A percentile compares a stretch with the other conserved stretches of the same genome.
Conservation (phyloP, 257 asterid species). For the Linderniella brevidens region DNA sequence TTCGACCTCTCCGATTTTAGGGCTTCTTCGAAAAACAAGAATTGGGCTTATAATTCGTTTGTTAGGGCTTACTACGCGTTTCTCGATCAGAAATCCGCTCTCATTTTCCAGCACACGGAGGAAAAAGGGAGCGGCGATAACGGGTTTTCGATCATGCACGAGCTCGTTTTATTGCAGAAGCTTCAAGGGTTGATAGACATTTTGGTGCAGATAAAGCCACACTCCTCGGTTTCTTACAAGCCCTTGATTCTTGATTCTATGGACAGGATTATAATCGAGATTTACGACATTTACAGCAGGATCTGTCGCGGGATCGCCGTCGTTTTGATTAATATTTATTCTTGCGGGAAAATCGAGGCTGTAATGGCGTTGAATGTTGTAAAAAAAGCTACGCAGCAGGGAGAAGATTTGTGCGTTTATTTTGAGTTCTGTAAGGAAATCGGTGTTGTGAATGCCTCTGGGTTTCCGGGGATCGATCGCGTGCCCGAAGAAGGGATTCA, state of each 20-base stretch:
- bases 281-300: slow-evolving; percentile 46
- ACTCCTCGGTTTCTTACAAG: slow-evolving; percentile 17
- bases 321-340: slow-evolving; percentile 30
- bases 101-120: slow-evolving; percentile 18
- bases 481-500: slow-evolving; percentile 45
- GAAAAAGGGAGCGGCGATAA: slow-evolving; percentile 13
- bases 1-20: slow-evolving; percentile 58
- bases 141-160: slow-evolving; percentile 17
- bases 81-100: slow-evolving; percentile 56
- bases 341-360: slow-evolving; percentile 38
- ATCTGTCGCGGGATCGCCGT: slow-evolving; percentile 50
- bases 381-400: slow-evolving; percentile 40
- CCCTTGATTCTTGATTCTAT: slow-evolving; percentile 49
- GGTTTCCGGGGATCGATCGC: slow-evolving; percentile 29
- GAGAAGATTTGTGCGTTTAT: slow-evolving; percentile 37
- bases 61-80: slow-evolving; percentile 56
- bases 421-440: slow-evolving; percentile 47
- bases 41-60: slow-evolving; percentile 42
- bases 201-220: slow-evolving; percentile 45
- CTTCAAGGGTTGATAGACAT: slow-evolving; percentile 42
- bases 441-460: slow-evolving; percentile 40
- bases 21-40: slow-evolving; percentile 16
- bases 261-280: slow-evolving; percentile 50
- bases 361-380: slow-evolving; percentile 33
- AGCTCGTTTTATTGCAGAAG: slow-evolving; percentile 30